Conservation (phyloP, 2,329 filamentous ascomycete species). For the Phaeosphaeria sp. region DNA sequence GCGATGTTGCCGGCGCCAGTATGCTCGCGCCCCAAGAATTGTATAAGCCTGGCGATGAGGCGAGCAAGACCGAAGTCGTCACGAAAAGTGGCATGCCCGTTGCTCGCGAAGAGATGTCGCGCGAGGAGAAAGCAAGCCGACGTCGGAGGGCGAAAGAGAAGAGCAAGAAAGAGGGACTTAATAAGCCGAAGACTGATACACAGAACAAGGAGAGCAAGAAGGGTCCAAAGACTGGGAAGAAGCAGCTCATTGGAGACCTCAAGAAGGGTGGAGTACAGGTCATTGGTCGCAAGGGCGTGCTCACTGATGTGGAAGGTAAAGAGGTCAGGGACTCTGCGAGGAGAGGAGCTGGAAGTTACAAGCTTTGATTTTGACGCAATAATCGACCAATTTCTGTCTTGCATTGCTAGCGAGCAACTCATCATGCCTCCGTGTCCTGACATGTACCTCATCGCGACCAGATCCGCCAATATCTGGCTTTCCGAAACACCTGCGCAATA, state of each 20-base stretch:
- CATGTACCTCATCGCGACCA: too few species aligned
- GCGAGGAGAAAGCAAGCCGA: slow-evolving; percentile 81
- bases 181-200: slow-evolving; percentile 51
- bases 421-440: not conserved
- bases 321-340: slow-evolving; percentile 59
- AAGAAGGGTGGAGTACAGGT: slow-evolving; percentile 85
- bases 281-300: slow-evolving; percentile 77
- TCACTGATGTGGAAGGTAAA: slow-evolving; percentile 83
- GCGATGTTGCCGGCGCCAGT: slow-evolving; percentile 71
- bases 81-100: slow-evolving; percentile 79
- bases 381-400: not conserved
- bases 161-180: slow-evolving; percentile 70
- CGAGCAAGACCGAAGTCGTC: slow-evolving; percentile 73
- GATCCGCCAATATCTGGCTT: too few species aligned
- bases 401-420: not conserved
- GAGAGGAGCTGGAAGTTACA: slow-evolving; percentile 41
- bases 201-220: slow-evolving; percentile 58
- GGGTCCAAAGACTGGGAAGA: slow-evolving; percentile 56
- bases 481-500: too few species aligned
- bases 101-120: slow-evolving; percentile 82
- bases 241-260: slow-evolving; percentile 60
- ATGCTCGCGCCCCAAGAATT: slow-evolving; percentile 94
- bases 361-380: slow-evolving; percentile 29
- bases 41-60: slow-evolving; percentile 78
- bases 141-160: slow-evolving; percentile 86